Conservation (phyloP, 164 flowering plant genomes). For the Nelumbo lutea region DNA sequence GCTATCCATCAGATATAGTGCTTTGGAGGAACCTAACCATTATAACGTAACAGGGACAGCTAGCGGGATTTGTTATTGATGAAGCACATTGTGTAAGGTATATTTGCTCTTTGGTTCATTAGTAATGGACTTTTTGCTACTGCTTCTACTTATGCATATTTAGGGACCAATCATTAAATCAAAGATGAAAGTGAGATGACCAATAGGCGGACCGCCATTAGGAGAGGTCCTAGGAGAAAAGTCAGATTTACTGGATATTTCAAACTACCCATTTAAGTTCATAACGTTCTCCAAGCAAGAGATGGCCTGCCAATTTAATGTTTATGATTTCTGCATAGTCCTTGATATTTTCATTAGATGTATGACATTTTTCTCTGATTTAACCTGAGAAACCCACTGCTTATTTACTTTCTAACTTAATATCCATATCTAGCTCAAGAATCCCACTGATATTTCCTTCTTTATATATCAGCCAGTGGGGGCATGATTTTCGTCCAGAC, state of each 20-base stretch:
- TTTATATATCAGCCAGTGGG: slow-evolving; percentile 78
- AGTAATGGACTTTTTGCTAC: not conserved
- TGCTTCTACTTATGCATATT: not conserved
- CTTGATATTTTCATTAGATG: not conserved
- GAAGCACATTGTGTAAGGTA: slow-evolving; percentile 99
- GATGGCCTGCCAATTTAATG: not conserved
- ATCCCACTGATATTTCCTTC: slow-evolving; percentile 7
- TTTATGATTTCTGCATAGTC: not conserved
- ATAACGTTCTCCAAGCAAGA: not conserved
- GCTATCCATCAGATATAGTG: not conserved
- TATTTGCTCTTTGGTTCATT: not conserved
- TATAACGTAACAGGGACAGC: slow-evolving; percentile 49
- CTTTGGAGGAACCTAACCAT: slow-evolving; percentile 5
- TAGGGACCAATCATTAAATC: too few relatives aligned
- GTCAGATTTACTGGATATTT: too few relatives aligned
- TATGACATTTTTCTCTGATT: not conserved
- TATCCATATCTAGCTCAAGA: not conserved
- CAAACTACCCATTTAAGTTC: not conserved
- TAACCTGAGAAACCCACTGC: not conserved
- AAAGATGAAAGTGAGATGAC: too few relatives aligned
- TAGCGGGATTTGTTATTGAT: slow-evolving; percentile 91
- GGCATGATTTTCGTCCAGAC: slow-evolving; percentile 99
- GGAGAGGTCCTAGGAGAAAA: too few relatives aligned
- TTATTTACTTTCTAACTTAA: not conserved
- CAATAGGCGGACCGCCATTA: too few relatives aligned